phyloP scores from a whole-genome alignment of 108 stramenopile genomes.

The Asterionellopsis glacialis region DNA sequence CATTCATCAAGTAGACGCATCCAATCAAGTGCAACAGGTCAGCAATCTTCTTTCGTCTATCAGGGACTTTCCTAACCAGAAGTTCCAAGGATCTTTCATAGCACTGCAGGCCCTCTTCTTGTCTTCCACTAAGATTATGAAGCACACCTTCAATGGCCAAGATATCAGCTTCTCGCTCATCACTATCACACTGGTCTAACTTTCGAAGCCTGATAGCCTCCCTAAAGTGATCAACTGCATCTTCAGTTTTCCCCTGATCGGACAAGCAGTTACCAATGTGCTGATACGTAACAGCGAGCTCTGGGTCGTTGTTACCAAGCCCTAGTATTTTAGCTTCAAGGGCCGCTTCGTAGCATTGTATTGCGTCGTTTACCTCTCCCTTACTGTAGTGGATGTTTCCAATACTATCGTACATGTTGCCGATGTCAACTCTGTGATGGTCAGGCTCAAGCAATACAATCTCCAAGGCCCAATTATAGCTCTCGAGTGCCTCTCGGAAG shows the following conservation, averaged over 20 bases:
- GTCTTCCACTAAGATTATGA: conserved; percentile 40
- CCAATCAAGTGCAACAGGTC: conserved; percentile 56
- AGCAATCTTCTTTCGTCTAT: conserved; percentile 53
- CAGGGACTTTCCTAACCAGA: conserved; percentile 46
- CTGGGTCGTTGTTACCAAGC: conserved; percentile 49
- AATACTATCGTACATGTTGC: conserved; percentile 60
- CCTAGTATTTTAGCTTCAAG: conserved; percentile 50
- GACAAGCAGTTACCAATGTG: conserved; percentile 61
- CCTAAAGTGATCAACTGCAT: conserved; percentile 56
- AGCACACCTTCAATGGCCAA: conserved; percentile 50
- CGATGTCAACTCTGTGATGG: conserved; percentile 51
- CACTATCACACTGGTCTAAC: conserved; percentile 35
- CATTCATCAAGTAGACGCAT: conserved; percentile 47
- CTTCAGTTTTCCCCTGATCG: conserved; percentile 46
- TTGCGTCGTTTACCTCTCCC: conserved; percentile 40
- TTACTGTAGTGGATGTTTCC: conserved; percentile 64
- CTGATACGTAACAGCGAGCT: conserved; percentile 39
- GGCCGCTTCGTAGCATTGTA: conserved; percentile 56
- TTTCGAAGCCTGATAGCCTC: conserved; percentile 47
- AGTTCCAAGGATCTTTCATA: conserved; percentile 54
- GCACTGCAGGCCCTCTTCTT: conserved; percentile 46
- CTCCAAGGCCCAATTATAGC: conserved; percentile 61
- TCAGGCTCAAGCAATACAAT: conserved; percentile 47
- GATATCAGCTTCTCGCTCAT: conserved; percentile 45
- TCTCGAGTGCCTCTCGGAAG: conserved; percentile 57